Percentiles rank a stretch among this genome's conserved stretches.
These are phyloP conservation scores for Sarcodon sp. DNA, from an alignment of 768 basidiomycete genomes.

Conservation along the genomic window DNA sequence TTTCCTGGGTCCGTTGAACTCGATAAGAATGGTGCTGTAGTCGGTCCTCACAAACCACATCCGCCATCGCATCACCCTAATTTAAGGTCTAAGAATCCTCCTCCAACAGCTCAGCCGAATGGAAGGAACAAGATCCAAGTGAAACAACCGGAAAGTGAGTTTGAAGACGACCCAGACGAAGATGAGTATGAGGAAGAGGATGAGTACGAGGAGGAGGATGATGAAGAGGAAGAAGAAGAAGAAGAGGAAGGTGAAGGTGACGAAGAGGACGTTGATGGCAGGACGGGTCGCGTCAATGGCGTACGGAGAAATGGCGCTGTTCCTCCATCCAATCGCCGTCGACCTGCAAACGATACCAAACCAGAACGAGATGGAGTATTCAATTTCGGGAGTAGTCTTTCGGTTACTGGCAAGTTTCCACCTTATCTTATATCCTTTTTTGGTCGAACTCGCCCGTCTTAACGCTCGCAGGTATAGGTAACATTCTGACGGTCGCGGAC, in stretches of 20 bases:
- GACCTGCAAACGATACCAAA: conserved; percentile 29
- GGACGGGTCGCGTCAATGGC: conserved; percentile 14
- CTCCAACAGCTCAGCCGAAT: conserved; percentile 14
- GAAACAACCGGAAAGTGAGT: conserved; percentile 44
- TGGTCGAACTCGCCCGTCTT: conserved; percentile 4
- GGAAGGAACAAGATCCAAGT: conserved; percentile 22
- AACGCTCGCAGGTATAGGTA: conserved; percentile 55
- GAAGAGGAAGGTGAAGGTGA: conserved; percentile 61
- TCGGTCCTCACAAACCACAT: conserved; percentile 19
- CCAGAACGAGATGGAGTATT: conserved; percentile 54
- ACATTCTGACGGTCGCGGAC: conserved; percentile 96
- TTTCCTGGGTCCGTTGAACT: conserved; percentile 98
- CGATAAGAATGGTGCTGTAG: conserved; percentile 77
- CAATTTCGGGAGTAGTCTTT: conserved; percentile 71
- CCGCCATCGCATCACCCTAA: conserved; percentile 9
- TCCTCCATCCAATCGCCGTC: conserved; percentile 12
- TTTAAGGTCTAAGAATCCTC: conserved; percentile 13
- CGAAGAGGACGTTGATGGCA: conserved; percentile 36
- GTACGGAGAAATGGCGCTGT: conserved; percentile 10
- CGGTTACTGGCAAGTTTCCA: conserved; percentile 57
- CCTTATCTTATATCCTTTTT: conserved; percentile 1
- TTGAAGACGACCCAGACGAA: conserved; percentile 52
- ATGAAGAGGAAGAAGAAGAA: conserved; percentile 56
- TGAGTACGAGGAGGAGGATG: conserved; percentile 42
- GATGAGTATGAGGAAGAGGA: conserved; percentile 41